Evolutionary conservation across 2,329 filamentous ascomycete species (phyloP).

Genomic region (Cladophialophora immunda): DNA sequence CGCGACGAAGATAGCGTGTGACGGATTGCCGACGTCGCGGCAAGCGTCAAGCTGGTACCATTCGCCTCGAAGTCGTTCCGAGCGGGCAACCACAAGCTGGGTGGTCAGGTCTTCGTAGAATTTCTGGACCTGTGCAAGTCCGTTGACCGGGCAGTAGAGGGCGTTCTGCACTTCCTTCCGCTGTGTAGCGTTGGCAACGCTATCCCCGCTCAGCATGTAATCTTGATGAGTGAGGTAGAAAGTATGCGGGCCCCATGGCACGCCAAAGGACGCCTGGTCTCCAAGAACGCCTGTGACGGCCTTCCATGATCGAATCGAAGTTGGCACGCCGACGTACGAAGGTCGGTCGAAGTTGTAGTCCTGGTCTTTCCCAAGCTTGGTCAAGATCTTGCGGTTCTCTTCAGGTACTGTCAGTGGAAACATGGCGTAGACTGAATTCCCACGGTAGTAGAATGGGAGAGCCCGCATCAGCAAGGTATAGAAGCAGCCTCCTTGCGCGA

Average conservation of each 20-base stretch:
- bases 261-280: slow-evolving; percentile 55
- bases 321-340: slow-evolving; percentile 45
- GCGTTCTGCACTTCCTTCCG: slow-evolving; percentile 50
- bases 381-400: slow-evolving; percentile 56
- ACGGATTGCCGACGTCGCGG: slow-evolving; percentile 44
- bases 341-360: slow-evolving; percentile 53
- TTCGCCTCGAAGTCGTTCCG: slow-evolving; percentile 43
- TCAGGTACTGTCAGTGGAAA: slow-evolving; percentile 59
- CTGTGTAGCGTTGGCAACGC: slow-evolving; percentile 51
- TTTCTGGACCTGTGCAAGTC: slow-evolving; percentile 54
- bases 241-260: slow-evolving; percentile 52
- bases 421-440: slow-evolving; percentile 60
- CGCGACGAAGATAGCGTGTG: slow-evolving; percentile 44
- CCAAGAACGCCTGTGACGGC: slow-evolving; percentile 55
- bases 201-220: slow-evolving; percentile 60
- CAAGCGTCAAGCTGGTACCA: slow-evolving; percentile 46
- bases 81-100: slow-evolving; percentile 44
- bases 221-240: slow-evolving; percentile 51
- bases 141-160: slow-evolving; percentile 54
- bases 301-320: slow-evolving; percentile 55
- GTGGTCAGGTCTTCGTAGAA: slow-evolving; percentile 60
- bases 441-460: slow-evolving; percentile 59
- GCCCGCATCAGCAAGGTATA: slow-evolving; percentile 62
- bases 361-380: slow-evolving; percentile 50
- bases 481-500: slow-evolving; percentile 60